These are phyloP conservation scores for Yamadazyma sp. DNA, from an alignment of 805 yeast species.

Conservation along the genomic window DNA sequence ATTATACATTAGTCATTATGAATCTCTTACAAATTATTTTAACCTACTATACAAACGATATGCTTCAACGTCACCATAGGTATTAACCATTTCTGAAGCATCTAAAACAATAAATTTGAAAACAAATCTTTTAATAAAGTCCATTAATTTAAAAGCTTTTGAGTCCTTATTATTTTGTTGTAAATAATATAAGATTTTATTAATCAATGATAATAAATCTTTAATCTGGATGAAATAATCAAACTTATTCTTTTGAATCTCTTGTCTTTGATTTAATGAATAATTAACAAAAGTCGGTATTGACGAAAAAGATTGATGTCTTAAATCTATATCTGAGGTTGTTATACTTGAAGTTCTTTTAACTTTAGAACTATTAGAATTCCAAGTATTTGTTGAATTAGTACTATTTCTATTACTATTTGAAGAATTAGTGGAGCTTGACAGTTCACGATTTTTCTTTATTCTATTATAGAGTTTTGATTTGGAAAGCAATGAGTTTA, in stretches of 20 bases:
- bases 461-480: slow-evolving; percentile 35
- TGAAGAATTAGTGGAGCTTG: slow-evolving; percentile 23
- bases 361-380: slow-evolving; percentile 20
- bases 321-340: slow-evolving; percentile 8
- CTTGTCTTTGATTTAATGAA: slow-evolving; percentile 21
- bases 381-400: slow-evolving; percentile 18
- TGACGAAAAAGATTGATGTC: slow-evolving; percentile 10
- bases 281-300: slow-evolving; percentile 8
- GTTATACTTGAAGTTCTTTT: slow-evolving; percentile 10
- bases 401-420: slow-evolving; percentile 20
- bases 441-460: slow-evolving; percentile 36
- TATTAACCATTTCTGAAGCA: slow-evolving; percentile 31
- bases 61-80: slow-evolving; percentile 25
- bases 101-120: slow-evolving; percentile 38
- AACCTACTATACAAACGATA: slow-evolving; percentile 12
- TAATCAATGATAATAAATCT: slow-evolving; percentile 13
- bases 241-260: slow-evolving; percentile 29
- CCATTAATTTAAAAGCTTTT: slow-evolving; percentile 27
- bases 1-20: not conserved
- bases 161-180: slow-evolving; percentile 7
- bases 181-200: slow-evolving; percentile 6
- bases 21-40: not conserved
- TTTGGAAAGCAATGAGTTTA: slow-evolving; percentile 22
- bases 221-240: slow-evolving; percentile 32
- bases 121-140: slow-evolving; percentile 31